These are phyloP conservation scores for Eucalyptus marginata DNA, from an alignment of 345 rosid genomes.

Conservation along the genomic window DNA sequence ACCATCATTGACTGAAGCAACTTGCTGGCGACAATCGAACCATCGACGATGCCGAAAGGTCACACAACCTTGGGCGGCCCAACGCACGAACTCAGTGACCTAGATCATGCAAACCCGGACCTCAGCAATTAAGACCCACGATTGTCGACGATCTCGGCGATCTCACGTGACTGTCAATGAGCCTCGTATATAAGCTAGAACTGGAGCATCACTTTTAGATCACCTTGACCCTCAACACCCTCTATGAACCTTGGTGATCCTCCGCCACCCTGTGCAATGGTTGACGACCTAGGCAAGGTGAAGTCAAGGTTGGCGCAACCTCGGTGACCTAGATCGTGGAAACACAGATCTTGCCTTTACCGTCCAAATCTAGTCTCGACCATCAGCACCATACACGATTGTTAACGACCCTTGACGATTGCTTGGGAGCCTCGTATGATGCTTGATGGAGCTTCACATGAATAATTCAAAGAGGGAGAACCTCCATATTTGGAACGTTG, in stretches of 20 bases:
- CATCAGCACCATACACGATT: background rate
- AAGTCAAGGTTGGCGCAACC: background rate
- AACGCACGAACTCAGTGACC: background rate
- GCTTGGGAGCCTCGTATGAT: background rate
- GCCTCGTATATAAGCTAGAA: background rate
- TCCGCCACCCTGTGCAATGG: background rate
- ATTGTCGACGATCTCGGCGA: rapidly evolving
- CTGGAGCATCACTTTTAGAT: background rate
- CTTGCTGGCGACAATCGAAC: background rate
- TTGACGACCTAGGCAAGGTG: background rate
- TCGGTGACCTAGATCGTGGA: background rate
- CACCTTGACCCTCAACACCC: background rate
- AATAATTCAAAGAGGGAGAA: background rate
- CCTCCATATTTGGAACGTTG: background rate
- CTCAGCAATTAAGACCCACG: background rate
- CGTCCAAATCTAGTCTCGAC: background rate
- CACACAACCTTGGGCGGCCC: background rate
- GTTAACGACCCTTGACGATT: rapidly evolving
- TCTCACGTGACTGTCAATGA: background rate
- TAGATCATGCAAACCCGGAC: background rate
- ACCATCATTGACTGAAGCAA: background rate
- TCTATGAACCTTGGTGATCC: background rate
- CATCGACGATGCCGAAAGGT: background rate
- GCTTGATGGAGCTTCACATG: background rate
- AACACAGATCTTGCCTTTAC: background rate